Evolutionary conservation across 2,329 filamentous ascomycete species (phyloP).

Genomic region (Colletotrichum sp.): DNA sequence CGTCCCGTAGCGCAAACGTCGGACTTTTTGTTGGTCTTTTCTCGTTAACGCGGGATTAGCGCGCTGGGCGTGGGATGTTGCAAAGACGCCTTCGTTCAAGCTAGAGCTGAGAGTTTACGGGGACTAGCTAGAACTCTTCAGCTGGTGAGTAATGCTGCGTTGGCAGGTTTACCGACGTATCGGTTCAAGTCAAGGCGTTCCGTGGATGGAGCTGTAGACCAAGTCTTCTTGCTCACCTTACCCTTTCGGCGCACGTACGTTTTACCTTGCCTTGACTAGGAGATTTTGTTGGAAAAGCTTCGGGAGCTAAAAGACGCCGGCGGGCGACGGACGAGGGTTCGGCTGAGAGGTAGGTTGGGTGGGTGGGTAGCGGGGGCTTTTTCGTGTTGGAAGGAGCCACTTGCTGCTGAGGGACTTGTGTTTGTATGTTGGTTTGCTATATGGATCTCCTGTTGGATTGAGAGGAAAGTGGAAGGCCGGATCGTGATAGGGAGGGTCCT

Average conservation of each 20-base stretch:
- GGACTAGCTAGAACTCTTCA: not conserved
- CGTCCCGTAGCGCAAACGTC: constrained; percentile 4
- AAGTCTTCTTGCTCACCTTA: not conserved
- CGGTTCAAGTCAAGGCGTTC: not conserved
- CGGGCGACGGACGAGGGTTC: not conserved
- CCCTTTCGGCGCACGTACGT: not conserved
- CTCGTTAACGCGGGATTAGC: constrained; percentile 33
- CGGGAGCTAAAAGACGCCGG: not conserved
- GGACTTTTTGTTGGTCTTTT: not conserved
- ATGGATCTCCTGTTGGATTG: not conserved
- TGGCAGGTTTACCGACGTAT: constrained; percentile 8
- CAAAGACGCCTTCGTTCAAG: not conserved
- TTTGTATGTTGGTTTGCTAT: not conserved
- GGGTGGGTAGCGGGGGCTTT: not conserved
- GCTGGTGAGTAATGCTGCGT: constrained; percentile 1
- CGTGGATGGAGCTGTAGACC: not conserved
- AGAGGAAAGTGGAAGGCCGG: not conserved
- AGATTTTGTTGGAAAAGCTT: not conserved
- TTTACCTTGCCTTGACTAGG: not conserved
- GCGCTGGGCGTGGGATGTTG: constrained; percentile 20
- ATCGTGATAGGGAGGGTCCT: not conserved
- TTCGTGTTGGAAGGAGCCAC: not conserved
- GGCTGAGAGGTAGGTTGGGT: not conserved
- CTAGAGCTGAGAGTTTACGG: not conserved
- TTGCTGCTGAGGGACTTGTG: too few species aligned